These are phyloP conservation scores for Eutrema salsugineum DNA, from an alignment of 441 rosid species.

Conservation along the genomic window DNA sequence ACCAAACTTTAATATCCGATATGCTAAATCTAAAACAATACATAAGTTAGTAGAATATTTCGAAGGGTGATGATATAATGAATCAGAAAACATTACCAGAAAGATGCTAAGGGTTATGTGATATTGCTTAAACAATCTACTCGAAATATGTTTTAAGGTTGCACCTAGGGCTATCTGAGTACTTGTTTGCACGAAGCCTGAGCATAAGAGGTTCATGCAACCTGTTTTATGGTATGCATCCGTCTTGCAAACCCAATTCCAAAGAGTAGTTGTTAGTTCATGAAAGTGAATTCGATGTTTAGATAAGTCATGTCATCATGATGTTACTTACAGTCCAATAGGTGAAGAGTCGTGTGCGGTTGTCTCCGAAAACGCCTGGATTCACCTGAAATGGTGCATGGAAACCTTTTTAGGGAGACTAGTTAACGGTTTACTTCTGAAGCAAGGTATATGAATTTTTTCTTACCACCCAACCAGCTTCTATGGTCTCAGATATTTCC, in stretches of 20 bases:
- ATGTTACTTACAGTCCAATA: slow-evolving; percentile 65
- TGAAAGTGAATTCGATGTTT: not conserved
- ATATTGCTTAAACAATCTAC: slow-evolving; percentile 34
- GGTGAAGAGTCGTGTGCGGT: slow-evolving; percentile 43
- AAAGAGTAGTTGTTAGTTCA: not conserved
- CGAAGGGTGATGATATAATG: not conserved
- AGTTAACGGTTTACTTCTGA: not conserved
- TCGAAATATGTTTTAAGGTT: slow-evolving; percentile 48
- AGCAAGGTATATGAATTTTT: not conserved
- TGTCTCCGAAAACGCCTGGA: slow-evolving; percentile 57
- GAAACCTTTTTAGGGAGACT: not conserved
- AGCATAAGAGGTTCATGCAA: slow-evolving; percentile 65
- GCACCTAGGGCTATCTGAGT: slow-evolving; percentile 53
- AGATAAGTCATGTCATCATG: not conserved
- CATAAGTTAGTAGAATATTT: not conserved
- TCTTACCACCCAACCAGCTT: slow-evolving; percentile 66
- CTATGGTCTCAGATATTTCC: slow-evolving; percentile 42
- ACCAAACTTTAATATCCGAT: not conserved
- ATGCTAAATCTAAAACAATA: not conserved
- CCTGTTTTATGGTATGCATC: slow-evolving; percentile 57
- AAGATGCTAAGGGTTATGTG: slow-evolving; percentile 40
- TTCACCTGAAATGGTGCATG: slow-evolving; percentile 42
- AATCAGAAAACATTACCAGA: slow-evolving; percentile 30
- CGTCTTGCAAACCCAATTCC: slow-evolving; percentile 33
- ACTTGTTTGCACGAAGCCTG: slow-evolving; percentile 71